These are phyloP conservation scores for Aspergillus sp. DNA, from an alignment of 2,329 filamentous ascomycete species.

Conservation along the genomic window DNA sequence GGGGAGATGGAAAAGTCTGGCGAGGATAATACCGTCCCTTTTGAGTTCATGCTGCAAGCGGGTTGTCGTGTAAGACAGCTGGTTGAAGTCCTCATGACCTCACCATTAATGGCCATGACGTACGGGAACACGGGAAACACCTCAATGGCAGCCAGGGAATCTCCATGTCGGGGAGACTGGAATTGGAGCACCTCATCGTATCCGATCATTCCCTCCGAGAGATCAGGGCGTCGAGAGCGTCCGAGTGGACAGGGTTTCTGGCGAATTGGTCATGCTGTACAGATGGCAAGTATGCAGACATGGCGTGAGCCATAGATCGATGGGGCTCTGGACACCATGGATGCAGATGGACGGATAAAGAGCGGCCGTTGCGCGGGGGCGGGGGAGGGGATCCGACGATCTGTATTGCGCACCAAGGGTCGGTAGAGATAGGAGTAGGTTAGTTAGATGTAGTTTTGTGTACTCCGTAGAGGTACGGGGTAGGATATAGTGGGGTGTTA, in stretches of 20 bases:
- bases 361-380: too few relatives aligned
- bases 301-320: not conserved
- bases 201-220: not conserved
- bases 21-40: not conserved
- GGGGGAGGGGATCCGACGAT: not conserved
- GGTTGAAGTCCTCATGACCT: constrained; percentile 10
- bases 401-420: too few relatives aligned
- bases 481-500: too few relatives aligned
- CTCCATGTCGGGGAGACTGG: not conserved
- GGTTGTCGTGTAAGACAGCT: not conserved
- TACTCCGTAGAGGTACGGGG: too few relatives aligned
- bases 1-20: not conserved
- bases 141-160: not conserved
- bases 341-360: not conserved
- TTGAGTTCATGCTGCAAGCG: not conserved
- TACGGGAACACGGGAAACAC: constrained; percentile 1
- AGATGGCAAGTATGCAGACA: not conserved
- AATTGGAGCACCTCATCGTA: not conserved
- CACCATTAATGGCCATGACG: constrained; percentile 12
- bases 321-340: not conserved
- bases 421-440: too few relatives aligned
- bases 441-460: too few relatives aligned
- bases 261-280: too few relatives aligned
- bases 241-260: too few relatives aligned
- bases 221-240: too few relatives aligned